Conservation (phyloP, 2,329 filamentous ascomycete species). For the Fusarium chuoi region DNA sequence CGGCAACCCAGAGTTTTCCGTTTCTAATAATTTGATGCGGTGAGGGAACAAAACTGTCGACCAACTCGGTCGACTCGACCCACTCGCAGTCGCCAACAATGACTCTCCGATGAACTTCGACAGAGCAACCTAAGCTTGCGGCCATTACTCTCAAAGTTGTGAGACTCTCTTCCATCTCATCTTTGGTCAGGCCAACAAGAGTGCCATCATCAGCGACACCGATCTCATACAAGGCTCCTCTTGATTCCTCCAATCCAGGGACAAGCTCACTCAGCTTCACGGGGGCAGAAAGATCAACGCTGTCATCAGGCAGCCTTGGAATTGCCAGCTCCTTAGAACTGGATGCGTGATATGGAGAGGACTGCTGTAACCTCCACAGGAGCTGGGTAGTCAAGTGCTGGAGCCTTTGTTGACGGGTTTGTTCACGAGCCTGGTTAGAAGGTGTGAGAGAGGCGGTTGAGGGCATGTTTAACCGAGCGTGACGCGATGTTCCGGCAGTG, state of each 20-base stretch:
- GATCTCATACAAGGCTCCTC: conserved; percentile 94
- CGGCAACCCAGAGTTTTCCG: conserved; percentile 83
- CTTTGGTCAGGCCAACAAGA: conserved; percentile 85
- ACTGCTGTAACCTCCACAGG: conserved; percentile 94
- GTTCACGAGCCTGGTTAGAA: conserved; percentile 78
- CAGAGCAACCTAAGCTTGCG: conserved; percentile 85
- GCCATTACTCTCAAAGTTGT: conserved; percentile 90
- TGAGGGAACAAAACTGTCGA: conserved; percentile 40
- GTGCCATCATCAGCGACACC: conserved; percentile 95
- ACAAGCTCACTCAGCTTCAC: conserved; percentile 67
- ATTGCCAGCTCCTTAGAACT: conserved; percentile 79
- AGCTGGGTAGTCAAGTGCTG: conserved; percentile 95
- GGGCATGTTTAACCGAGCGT: conserved; percentile 26
- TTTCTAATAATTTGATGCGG: conserved; percentile 39
- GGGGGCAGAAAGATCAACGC: conserved; percentile 57
- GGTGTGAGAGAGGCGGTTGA: conserved; percentile 50
- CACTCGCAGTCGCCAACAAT: conserved; percentile 87
- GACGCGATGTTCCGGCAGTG: conserved; percentile 56
- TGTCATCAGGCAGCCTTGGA: conserved; percentile 76
- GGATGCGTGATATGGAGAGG: conserved; percentile 87
- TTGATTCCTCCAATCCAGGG: conserved; percentile 89
- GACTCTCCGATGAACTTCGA: conserved; percentile 84
- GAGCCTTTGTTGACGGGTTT: conserved; percentile 82
- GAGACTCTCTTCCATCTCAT: conserved; percentile 93
- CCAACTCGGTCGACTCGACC: conserved; percentile 58